Percentiles rank a stretch among this genome's conserved stretches.
Evolutionary conservation across 768 basidiomycete genomes (phyloP).

Genomic region (Leccinum fibrillosum): DNA sequence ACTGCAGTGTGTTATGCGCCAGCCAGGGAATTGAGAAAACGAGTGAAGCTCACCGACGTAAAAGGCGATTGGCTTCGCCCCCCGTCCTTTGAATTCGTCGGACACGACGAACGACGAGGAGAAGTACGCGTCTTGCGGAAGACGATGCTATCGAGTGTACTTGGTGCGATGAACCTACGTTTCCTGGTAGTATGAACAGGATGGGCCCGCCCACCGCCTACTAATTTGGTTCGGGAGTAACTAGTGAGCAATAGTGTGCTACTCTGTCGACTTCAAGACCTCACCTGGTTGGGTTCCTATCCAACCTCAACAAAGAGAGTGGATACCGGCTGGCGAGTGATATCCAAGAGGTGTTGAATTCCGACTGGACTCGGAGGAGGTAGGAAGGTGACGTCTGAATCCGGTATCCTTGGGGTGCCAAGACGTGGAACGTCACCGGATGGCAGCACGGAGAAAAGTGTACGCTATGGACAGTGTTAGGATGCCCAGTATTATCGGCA

Average conservation of each 20-base stretch:
- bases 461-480: slow-evolving; percentile 37
- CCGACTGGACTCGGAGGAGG: slow-evolving; percentile 50
- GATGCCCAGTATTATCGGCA: slow-evolving; percentile 21
- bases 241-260: neutral
- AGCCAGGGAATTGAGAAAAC: neutral
- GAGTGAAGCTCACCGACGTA: slow-evolving; percentile 64
- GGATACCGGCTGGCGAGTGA: slow-evolving; percentile 72
- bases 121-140: slow-evolving; percentile 66
- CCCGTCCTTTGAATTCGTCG: slow-evolving; percentile 44
- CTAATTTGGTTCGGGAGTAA: neutral
- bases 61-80: slow-evolving; percentile 68
- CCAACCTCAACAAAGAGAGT: slow-evolving; percentile 86
- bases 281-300: slow-evolving; percentile 69
- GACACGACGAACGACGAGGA: slow-evolving; percentile 55
- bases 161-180: slow-evolving; percentile 88
- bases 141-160: slow-evolving; percentile 94
- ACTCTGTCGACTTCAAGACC: neutral
- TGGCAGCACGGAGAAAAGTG: slow-evolving; percentile 41
- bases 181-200: slow-evolving; percentile 71
- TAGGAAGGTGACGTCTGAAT: slow-evolving; percentile 90
- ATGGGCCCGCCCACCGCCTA: slow-evolving; percentile 68
- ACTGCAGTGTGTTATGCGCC: slow-evolving; percentile 35
- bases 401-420: too few species aligned
- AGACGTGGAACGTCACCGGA: slow-evolving; percentile 26
- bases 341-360: slow-evolving; percentile 67